phyloP scores from a whole-genome alignment of 768 basidiomycete genomes.

The Russula abietina region DNA sequence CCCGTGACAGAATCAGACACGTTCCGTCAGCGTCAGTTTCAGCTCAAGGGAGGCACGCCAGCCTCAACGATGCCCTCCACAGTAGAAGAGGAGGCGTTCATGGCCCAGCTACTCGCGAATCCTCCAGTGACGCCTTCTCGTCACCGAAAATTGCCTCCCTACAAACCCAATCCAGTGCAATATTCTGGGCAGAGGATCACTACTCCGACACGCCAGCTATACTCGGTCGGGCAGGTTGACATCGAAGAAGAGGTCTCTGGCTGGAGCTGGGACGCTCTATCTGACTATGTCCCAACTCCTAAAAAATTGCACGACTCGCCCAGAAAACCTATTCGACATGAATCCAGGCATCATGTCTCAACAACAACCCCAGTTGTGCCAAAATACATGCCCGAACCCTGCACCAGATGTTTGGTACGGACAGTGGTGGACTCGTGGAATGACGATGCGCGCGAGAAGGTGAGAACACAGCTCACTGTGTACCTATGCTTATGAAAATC shows the following conservation, averaged over 20 bases:
- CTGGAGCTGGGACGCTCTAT: constrained; percentile 25
- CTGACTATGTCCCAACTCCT: constrained; percentile 25
- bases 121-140: constrained; percentile 27
- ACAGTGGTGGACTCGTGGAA: constrained; percentile 8
- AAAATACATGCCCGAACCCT: constrained; percentile 16
- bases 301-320: constrained; percentile 12
- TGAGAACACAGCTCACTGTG: background rate
- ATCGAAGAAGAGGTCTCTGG: constrained; percentile 12
- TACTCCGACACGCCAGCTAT: background rate
- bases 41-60: constrained; percentile 26
- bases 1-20: constrained; percentile 12
- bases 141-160: constrained; percentile 10
- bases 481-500: background rate
- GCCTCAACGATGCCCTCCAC: constrained; percentile 33
- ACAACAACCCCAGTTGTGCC: background rate
- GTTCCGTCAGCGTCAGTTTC: too few species aligned
- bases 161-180: constrained; percentile 1
- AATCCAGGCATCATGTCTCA: background rate
- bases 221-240: constrained; percentile 15
- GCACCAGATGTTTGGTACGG: constrained; percentile 15
- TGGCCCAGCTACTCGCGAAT: constrained; percentile 46
- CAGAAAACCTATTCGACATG: background rate
- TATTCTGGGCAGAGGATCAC: background rate
- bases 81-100: constrained; percentile 53
- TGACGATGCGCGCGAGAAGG: constrained; percentile 17